Evolutionary conservation across 2,329 filamentous ascomycete genomes (phyloP), one percentile per base, ranked within the genome.

Genomic region (Talaromyces verruculosus): DNA sequence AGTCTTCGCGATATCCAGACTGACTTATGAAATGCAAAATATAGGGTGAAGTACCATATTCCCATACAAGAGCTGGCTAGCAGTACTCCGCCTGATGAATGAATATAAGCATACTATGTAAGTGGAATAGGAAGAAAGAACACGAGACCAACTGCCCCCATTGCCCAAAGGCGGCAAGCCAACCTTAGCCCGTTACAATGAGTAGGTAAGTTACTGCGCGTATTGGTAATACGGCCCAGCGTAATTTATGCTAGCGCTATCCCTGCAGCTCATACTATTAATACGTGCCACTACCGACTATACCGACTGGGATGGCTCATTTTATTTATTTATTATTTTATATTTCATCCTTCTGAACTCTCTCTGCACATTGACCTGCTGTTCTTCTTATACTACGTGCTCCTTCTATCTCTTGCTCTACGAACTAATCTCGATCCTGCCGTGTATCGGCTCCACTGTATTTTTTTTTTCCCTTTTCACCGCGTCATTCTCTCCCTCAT

Each of bases 401-500:
- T 41, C 17, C 19, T 30, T 28, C 37, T n/a, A 17, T n/a, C 11
- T 7, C 6, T 57, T 35, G 15, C 33, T 22, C 41, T 19, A 19
- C 41, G 5, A 45, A 11, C 47, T 51, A 30, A 51, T 51, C 25
- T n/a, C 61, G 28, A 58, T n/a, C 51, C 41, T 45, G n/a, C 47
- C 30, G 60, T 33, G 28, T 53, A 53, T 35, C 62, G 62, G 62
- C 51, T 58, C 62, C 62, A 58, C 62, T 58, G 51, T 35, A 41
- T 11, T 64, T 64, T 64, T 64, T 64, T 30, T 45, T 41, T 2
- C 22, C 57, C 4, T 60, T 58, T 58, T 58, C 62, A 64, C 51
- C 62, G 62, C 62, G 62, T 57, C 62, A 64, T 37, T 64, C 61
- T 57, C 49, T 57, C 49, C 49, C 61, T 45, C 61, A 57, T 63